Percentiles rank a stretch among this genome's conserved stretches.
These are phyloP conservation scores for Paracoccidioides brasiliensis DNA, from an alignment of 2,329 filamentous ascomycete species.

Conservation along the genomic window DNA sequence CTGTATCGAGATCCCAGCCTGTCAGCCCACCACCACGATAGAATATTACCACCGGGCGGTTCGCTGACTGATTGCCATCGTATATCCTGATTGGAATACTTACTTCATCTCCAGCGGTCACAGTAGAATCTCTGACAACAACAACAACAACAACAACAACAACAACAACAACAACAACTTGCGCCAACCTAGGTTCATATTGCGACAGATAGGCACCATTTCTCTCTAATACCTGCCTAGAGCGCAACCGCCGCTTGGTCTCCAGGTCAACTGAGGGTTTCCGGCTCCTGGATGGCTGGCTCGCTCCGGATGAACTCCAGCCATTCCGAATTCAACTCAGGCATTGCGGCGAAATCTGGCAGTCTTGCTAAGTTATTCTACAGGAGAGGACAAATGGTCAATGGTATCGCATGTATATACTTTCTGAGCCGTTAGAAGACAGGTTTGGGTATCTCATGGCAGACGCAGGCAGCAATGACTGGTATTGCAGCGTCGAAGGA, in stretches of 20 bases:
- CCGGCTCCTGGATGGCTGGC: background rate
- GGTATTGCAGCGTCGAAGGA: background rate
- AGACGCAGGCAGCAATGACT: background rate
- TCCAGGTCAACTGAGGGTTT: background rate
- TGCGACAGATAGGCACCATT: background rate
- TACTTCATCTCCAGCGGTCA: background rate
- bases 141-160: too few relatives aligned
- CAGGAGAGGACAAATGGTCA: background rate
- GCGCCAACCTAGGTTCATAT: background rate
- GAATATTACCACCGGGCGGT: background rate
- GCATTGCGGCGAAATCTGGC: background rate
- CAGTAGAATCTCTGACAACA: background rate
- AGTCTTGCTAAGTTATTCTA: background rate
- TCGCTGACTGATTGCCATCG: background rate
- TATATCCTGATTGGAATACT: slow-evolving; percentile 5
- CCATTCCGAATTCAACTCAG: slow-evolving; percentile 1
- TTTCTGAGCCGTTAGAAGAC: too few relatives aligned
- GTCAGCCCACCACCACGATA: slow-evolving; percentile 1
- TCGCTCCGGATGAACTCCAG: background rate
- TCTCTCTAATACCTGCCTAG: background rate
- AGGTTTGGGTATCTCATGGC: too few relatives aligned
- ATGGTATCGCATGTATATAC: too few relatives aligned
- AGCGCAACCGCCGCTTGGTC: background rate
- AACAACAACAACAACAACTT: too few relatives aligned
- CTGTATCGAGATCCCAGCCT: slow-evolving; percentile 2